Percentiles rank a stretch among this genome's conserved stretches.
phyloP scores from a whole-genome alignment of 768 basidiomycete species.

The Boletus sp. region DNA sequence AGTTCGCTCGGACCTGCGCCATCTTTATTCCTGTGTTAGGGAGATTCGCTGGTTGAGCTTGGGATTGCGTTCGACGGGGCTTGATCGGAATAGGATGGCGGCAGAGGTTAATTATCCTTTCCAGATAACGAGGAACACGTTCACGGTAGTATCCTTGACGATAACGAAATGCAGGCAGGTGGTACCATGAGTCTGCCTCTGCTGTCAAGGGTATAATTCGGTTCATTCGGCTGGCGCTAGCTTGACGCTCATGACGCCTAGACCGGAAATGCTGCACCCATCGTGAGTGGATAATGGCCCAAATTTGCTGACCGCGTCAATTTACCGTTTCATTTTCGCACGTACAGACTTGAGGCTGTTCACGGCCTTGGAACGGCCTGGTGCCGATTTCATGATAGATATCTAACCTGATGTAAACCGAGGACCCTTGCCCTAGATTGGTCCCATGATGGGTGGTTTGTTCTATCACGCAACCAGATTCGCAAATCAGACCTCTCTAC shows the following conservation, averaged over 20 bases:
- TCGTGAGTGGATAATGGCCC: neutral
- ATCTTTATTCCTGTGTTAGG: neutral
- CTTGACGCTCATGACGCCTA: neutral
- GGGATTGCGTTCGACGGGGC: neutral
- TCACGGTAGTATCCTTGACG: neutral
- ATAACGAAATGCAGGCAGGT: neutral
- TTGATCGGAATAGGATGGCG: neutral
- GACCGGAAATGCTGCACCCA: neutral
- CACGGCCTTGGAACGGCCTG: neutral
- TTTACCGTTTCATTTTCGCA: neutral
- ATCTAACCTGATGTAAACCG: neutral
- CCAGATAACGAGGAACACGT: neutral
- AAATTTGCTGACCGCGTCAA: neutral
- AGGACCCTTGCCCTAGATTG: slow-evolving; percentile 1
- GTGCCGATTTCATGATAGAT: neutral
- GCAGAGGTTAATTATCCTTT: neutral
- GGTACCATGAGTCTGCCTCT: neutral
- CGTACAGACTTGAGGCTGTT: neutral
- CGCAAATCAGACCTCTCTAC: no score
- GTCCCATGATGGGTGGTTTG: neutral
- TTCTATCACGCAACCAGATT: no score
- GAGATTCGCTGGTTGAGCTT: neutral
- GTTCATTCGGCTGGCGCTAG: neutral
- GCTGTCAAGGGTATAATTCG: neutral
- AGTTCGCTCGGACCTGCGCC: slow-evolving; percentile 7